Evolutionary conservation across 139 green algal species (phyloP).

Genomic region (Volvox africanus): DNA sequence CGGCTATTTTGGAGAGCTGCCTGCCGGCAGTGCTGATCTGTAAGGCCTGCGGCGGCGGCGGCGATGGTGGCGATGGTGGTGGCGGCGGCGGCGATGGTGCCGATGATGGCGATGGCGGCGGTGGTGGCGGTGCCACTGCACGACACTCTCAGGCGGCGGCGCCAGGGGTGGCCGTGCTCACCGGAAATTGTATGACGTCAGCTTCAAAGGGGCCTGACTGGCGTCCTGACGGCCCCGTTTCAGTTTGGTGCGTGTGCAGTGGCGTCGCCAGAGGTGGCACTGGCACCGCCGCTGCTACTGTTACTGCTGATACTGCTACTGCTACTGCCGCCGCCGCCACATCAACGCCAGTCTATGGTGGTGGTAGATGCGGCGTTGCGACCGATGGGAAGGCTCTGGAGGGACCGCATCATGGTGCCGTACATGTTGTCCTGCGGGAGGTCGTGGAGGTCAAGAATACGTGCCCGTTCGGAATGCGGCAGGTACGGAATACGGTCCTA

Average conservation of each 20-base stretch:
- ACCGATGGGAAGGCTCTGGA: neutral
- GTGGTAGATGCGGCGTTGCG: no score
- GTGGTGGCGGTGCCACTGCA: neutral
- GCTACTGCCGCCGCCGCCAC: neutral
- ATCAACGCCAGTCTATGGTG: neutral
- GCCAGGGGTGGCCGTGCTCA: no score
- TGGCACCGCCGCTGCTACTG: neutral
- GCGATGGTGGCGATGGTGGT: neutral
- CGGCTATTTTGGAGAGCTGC: constrained; percentile 9
- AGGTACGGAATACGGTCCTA: constrained; percentile 7
- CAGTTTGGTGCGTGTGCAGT: neutral
- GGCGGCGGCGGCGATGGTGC: neutral
- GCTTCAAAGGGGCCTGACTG: neutral
- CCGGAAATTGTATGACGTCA: neutral
- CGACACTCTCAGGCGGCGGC: neutral
- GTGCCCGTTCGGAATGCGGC: constrained; percentile 70
- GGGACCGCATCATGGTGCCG: neutral
- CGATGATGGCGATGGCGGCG: neutral
- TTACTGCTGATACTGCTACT: neutral
- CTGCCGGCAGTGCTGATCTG: constrained; percentile 24
- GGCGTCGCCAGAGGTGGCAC: neutral
- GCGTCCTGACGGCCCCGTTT: neutral
- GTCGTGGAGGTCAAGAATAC: constrained; percentile 86
- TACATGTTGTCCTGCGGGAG: constrained; percentile 54
- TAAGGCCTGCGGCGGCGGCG: neutral